Evolutionary conservation across 176 grass and related monocot genomes (phyloP).

Genomic region (Aegilops longissima): DNA sequence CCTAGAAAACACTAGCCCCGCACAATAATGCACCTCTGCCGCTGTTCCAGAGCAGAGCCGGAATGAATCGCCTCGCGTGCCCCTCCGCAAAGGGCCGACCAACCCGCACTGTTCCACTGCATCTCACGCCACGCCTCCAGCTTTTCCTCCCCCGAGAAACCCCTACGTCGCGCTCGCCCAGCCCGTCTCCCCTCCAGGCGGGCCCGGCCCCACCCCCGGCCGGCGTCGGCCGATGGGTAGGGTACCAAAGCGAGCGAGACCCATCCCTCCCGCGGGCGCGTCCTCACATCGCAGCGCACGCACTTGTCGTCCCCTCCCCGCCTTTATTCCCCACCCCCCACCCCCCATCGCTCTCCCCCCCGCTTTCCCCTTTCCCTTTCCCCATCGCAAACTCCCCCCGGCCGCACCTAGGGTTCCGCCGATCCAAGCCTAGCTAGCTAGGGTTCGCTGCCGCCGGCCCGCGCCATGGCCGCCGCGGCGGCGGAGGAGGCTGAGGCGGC

Average conservation of each 20-base stretch:
- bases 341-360: background rate
- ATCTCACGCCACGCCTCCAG: constrained; percentile 14
- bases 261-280: background rate
- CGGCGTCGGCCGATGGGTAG: background rate
- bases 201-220: background rate
- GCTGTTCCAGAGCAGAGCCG: too few species aligned
- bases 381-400: background rate
- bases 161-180: background rate
- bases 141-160: background rate
- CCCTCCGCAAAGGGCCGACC: background rate
- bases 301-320: background rate
- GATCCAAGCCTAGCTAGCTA: background rate
- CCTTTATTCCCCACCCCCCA: background rate
- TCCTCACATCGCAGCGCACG: background rate
- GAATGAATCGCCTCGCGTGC: constrained; percentile 18
- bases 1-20: too few species aligned
- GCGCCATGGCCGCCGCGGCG: constrained; percentile 28
- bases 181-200: background rate
- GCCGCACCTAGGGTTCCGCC: constrained; percentile 19
- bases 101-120: background rate
- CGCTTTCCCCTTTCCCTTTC: background rate
- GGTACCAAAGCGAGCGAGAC: background rate
- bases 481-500: constrained; percentile 21
- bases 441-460: background rate
- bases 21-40: too few species aligned